phyloP scores from a whole-genome alignment of 1,139 yeast genomes.

The Blastobotrys arbuscula region DNA sequence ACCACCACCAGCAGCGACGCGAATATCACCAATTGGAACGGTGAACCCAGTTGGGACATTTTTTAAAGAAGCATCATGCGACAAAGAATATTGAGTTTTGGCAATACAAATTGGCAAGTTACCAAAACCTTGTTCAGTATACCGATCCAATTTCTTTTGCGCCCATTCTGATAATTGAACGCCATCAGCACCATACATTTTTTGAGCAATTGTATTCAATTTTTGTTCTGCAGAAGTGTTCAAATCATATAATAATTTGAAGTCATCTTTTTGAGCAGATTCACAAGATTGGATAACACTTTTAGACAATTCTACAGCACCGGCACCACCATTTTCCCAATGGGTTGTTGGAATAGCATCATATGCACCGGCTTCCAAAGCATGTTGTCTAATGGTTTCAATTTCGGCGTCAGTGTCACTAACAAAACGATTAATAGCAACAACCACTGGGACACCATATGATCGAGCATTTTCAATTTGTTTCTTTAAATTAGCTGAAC shows the following conservation, averaged over 20 bases:
- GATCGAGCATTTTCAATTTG: slow-evolving; percentile 82
- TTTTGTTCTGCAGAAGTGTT: slow-evolving; percentile 74
- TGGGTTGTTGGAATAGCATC: slow-evolving; percentile 95
- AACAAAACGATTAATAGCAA: slow-evolving; percentile 90
- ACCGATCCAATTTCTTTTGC: slow-evolving; percentile 71
- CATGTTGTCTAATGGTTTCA: slow-evolving; percentile 73
- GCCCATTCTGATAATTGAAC: slow-evolving; percentile 87
- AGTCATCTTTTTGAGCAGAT: slow-evolving; percentile 45
- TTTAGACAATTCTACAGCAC: slow-evolving; percentile 82
- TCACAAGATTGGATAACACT: slow-evolving; percentile 77
- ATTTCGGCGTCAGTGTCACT: slow-evolving; percentile 82
- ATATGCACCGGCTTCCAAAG: slow-evolving; percentile 88
- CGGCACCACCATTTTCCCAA: slow-evolving; percentile 97
- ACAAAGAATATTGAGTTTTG: slow-evolving; percentile 93
- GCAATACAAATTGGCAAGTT: slow-evolving; percentile 95
- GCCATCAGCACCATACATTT: slow-evolving; percentile 92
- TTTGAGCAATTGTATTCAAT: slow-evolving; percentile 73
- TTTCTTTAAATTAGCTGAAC: slow-evolving; percentile 86
- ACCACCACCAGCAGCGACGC: slow-evolving; percentile 96
- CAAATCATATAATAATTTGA: slow-evolving; percentile 69
- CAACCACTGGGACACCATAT: slow-evolving; percentile 91
- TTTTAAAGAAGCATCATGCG: slow-evolving; percentile 89
- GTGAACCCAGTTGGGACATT: slow-evolving; percentile 94
- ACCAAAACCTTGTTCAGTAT: slow-evolving; percentile 87
- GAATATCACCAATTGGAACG: slow-evolving; percentile 90